Percentiles rank a stretch among this genome's conserved stretches.
phyloP scores from a whole-genome alignment of 352 stramenopile species.

The Globisporangium perplexum region DNA sequence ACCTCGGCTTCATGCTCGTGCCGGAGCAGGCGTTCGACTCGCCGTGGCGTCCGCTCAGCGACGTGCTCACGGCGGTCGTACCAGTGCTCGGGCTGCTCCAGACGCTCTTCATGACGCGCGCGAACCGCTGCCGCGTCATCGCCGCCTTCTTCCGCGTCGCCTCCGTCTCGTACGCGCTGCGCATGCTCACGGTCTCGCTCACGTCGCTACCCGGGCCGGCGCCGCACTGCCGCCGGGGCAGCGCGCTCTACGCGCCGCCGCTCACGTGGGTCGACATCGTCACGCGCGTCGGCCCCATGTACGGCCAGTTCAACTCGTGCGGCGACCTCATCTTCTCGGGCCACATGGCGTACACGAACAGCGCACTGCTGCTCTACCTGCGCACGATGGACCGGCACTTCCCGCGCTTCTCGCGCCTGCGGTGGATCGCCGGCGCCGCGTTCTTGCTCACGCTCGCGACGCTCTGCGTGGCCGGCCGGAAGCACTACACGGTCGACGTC shows the following conservation, averaged over 20 bases:
- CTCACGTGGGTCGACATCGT: slow-evolving; percentile 68
- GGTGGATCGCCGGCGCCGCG: slow-evolving; percentile 40
- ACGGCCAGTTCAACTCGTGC: slow-evolving; percentile 73
- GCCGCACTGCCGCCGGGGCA: slow-evolving; percentile 50
- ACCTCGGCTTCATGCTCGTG: slow-evolving; percentile 73
- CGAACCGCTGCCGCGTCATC: slow-evolving; percentile 44
- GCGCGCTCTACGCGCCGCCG: slow-evolving; percentile 49
- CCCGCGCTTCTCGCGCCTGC: slow-evolving; percentile 34
- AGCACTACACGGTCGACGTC: slow-evolving; percentile 76
- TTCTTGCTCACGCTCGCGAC: slow-evolving; percentile 45
- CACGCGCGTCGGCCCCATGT: slow-evolving; percentile 59
- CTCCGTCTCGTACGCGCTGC: slow-evolving; percentile 66
- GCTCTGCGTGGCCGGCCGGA: slow-evolving; percentile 58
- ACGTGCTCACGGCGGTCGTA: slow-evolving; percentile 54
- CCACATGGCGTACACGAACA: slow-evolving; percentile 73
- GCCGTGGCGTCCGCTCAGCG: slow-evolving; percentile 53
- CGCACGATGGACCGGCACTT: slow-evolving; percentile 56
- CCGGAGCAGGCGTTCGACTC: slow-evolving; percentile 55
- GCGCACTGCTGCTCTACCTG: slow-evolving; percentile 59
- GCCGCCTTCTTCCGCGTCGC: slow-evolving; percentile 60
- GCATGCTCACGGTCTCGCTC: slow-evolving; percentile 55
- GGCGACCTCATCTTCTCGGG: slow-evolving; percentile 76
- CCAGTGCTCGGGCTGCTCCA: slow-evolving; percentile 57
- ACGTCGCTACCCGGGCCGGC: slow-evolving; percentile 67
- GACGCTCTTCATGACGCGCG: slow-evolving; percentile 36